Base-by-base conservation (phyloP, 106 monocot species). In the Platanthera zijinensis region DNA sequence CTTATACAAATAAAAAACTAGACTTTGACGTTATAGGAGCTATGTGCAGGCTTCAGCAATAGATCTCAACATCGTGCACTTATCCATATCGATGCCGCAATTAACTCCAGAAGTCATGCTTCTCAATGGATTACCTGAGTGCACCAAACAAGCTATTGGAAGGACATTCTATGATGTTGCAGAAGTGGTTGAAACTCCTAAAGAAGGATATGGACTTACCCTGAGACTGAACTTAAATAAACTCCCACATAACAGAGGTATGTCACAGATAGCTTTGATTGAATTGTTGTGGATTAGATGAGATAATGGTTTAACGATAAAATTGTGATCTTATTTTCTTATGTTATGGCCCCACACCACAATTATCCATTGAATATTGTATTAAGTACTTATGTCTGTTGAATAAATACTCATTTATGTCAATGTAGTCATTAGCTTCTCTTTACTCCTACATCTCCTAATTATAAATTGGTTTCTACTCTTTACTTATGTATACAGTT, bases 171-270 rank as follows among this genome's bases (percentile, higher is more conserved):
- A 14, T 51, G 80, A 88, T 66, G 15, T 81, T 78, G 86, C 82
- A 75, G 90, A 93, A 51, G 64, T 90, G 9, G 77, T 87, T 73
- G 74, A 84, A 76, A 85, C 87, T 74, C 75, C 93, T 46, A 80
- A 82, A 75, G 84, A 87, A 80, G 93, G 90, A 71, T 93, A 85
- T 75, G 6, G 78, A 50, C 82, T 93, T 48, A 90, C 93, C 46
- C 53, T 93, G n/a, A 90, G 71, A 77, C 52, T 93, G 52, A 82
- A 88, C 22, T 80, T 93, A 49, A 50, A 67, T 6, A 82, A 79
- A 61, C 57, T 93, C 70, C 81, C 86, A 50, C 50, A 77, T 1
- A 76, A n/a, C 8, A 81, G 84, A 90, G 89, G 92, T 88, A 86
- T 46, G 1, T 70, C 6, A 32, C 32, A 32, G 30, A 28, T 28